Conservation (phyloP, 2,329 filamentous ascomycete species). For the Trichoderma aggressivum region DNA sequence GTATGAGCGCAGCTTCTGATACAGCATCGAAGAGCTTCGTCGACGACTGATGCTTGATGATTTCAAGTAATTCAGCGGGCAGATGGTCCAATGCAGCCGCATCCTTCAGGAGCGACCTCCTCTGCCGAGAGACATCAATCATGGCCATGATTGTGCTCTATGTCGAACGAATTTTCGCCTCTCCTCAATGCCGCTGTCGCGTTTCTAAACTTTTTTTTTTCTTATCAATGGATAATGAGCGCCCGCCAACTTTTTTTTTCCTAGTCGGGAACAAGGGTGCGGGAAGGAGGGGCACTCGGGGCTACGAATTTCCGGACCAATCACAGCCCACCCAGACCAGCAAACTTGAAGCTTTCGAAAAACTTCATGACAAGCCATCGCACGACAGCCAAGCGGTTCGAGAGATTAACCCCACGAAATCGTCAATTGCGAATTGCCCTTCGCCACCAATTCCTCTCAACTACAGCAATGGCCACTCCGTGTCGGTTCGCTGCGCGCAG, state of each 20-base stretch:
- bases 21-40: slow-evolving; percentile 69
- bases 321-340: slow-evolving; percentile 26
- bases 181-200: slow-evolving; percentile 23
- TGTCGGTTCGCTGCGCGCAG: slow-evolving; percentile 62
- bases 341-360: slow-evolving; percentile 39
- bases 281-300: slow-evolving; percentile 29
- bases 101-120: slow-evolving; percentile 55
- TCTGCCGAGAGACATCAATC: slow-evolving; percentile 54
- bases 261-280: slow-evolving; percentile 24
- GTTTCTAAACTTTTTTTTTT: slow-evolving; percentile 26
- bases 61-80: slow-evolving; percentile 65
- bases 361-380: slow-evolving; percentile 35
- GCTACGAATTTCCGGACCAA: slow-evolving; percentile 39
- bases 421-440: slow-evolving; percentile 7
- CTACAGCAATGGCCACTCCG: slow-evolving; percentile 56
- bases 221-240: slow-evolving; percentile 14
- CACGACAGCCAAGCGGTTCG: background rate
- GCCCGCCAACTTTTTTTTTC: slow-evolving; percentile 35
- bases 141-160: slow-evolving; percentile 48
- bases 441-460: slow-evolving; percentile 25
- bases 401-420: slow-evolving; percentile 24
- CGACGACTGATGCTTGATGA: slow-evolving; percentile 62
- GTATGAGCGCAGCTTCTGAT: slow-evolving; percentile 64
- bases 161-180: slow-evolving; percentile 25
- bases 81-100: slow-evolving; percentile 55